Conservation (phyloP, 1,139 yeast genomes). For the Yamadazyma trypodendri region DNA sequence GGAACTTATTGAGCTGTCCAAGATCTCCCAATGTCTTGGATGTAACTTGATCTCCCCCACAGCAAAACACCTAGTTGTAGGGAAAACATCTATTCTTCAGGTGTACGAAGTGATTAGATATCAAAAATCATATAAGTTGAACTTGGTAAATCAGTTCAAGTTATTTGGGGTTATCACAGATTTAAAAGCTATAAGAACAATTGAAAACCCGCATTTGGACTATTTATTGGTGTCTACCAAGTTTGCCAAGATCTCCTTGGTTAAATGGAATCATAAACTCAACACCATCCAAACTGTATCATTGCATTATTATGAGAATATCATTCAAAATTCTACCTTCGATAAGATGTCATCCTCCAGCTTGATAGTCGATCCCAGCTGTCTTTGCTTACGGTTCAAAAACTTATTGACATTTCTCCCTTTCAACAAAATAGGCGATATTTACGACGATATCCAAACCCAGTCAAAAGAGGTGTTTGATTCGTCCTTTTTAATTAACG, state of each 20-base stretch:
- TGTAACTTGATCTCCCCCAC: constrained; percentile 59
- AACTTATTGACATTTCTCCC: constrained; percentile 78
- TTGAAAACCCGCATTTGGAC: constrained; percentile 52
- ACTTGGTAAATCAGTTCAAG: constrained; percentile 63
- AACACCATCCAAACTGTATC: constrained; percentile 67
- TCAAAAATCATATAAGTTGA: constrained; percentile 37
- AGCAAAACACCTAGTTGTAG: constrained; percentile 59
- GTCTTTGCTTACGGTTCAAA: constrained; percentile 65
- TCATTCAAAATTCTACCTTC: constrained; percentile 51
- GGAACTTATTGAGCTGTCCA: constrained; percentile 77
- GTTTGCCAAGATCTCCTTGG: constrained; percentile 72
- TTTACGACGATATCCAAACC: constrained; percentile 19
- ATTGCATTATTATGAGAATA: constrained; percentile 82
- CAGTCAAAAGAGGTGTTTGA: constrained; percentile 26
- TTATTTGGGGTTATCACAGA: constrained; percentile 71
- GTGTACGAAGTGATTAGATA: constrained; percentile 49
- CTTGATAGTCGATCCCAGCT: constrained; percentile 66
- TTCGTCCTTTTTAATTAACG: constrained; percentile 57
- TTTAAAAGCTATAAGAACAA: constrained; percentile 52
- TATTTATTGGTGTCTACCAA: constrained; percentile 68
- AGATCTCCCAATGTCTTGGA: constrained; percentile 61
- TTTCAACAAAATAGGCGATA: constrained; percentile 45
- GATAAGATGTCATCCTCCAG: constrained; percentile 47
- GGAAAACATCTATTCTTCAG: constrained; percentile 72
- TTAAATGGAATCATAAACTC: constrained; percentile 63